phyloP scores from a whole-genome alignment of 2,329 filamentous ascomycete species.

The Epicoccum nigrum region DNA sequence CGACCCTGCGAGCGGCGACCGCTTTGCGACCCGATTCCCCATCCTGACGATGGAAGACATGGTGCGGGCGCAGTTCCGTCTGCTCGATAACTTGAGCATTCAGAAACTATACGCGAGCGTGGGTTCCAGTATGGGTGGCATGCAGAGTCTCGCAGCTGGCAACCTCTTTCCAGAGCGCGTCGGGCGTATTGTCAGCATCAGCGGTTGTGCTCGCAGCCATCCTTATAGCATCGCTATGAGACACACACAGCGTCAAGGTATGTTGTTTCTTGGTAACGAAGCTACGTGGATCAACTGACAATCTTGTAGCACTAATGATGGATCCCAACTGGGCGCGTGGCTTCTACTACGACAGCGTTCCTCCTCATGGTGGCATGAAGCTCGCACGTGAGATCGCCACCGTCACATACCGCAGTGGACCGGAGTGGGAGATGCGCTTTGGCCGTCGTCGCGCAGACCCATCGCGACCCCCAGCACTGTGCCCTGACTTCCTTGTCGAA shows the following conservation, averaged over 20 bases:
- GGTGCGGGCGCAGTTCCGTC: constrained; percentile 91
- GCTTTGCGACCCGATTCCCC: constrained; percentile 92
- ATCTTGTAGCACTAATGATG: constrained; percentile 82
- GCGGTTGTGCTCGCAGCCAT: constrained; percentile 90
- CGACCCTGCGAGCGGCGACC: constrained; percentile 85
- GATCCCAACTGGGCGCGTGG: constrained; percentile 96
- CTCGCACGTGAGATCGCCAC: constrained; percentile 96
- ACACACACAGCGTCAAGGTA: constrained; percentile 86
- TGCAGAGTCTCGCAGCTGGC: constrained; percentile 91
- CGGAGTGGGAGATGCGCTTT: constrained; percentile 97
- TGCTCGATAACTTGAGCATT: constrained; percentile 81
- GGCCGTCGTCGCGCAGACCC: constrained; percentile 85
- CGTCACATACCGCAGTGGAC: constrained; percentile 93
- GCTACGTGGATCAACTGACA: constrained; percentile 9
- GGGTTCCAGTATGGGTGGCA: constrained; percentile 96
- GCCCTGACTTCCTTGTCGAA: constrained; percentile 96
- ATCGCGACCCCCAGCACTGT: constrained; percentile 86
- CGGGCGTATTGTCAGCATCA: constrained; percentile 83
- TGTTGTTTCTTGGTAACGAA: constrained; percentile 1
- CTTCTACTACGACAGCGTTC: constrained; percentile 82
- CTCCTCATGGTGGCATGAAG: constrained; percentile 97
- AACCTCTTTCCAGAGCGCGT: constrained; percentile 83
- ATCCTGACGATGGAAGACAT: constrained; percentile 97
- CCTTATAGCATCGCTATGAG: constrained; percentile 99
- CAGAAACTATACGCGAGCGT: constrained; percentile 86